A percentile compares a stretch with the other conserved stretches of the same genome.
Conservation (phyloP, 2,329 filamentous ascomycete genomes). For the Simplicillium sp. region DNA sequence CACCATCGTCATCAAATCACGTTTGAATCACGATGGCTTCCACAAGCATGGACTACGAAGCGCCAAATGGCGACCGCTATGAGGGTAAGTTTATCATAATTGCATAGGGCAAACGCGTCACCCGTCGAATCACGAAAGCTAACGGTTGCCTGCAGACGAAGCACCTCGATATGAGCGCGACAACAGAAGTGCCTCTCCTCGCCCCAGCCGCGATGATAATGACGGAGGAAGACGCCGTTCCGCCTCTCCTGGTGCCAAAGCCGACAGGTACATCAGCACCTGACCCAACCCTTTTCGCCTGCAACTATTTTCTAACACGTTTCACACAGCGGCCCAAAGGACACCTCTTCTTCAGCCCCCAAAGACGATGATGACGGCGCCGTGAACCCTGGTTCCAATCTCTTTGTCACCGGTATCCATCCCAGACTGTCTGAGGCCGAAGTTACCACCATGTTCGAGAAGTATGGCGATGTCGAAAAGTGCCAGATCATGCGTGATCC, state of each 20-base stretch:
- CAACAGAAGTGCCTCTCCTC: constrained; percentile 57
- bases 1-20: constrained; percentile 11
- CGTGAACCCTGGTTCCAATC: constrained; percentile 89
- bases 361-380: constrained; percentile 66
- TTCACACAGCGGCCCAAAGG: constrained; percentile 35
- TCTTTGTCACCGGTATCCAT: constrained; percentile 97
- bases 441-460: constrained; percentile 91
- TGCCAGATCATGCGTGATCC: constrained; percentile 99
- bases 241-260: constrained; percentile 47
- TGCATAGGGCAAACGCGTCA: not conserved
- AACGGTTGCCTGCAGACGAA: constrained; percentile 37
- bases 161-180: constrained; percentile 57
- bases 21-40: constrained; percentile 39
- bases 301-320: not conserved
- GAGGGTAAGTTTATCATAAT: constrained; percentile 41
- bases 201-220: constrained; percentile 49
- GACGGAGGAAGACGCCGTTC: constrained; percentile 52
- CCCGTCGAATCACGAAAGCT: not conserved
- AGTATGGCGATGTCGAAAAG: constrained; percentile 97
- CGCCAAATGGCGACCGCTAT: constrained; percentile 56
- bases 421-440: constrained; percentile 83
- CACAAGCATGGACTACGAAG: constrained; percentile 62
- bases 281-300: not conserved
- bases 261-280: constrained; percentile 19
- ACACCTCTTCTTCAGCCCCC: constrained; percentile 36